phyloP scores from a whole-genome alignment of 2,329 filamentous ascomycete genomes.

The Ophiostoma sp. region DNA sequence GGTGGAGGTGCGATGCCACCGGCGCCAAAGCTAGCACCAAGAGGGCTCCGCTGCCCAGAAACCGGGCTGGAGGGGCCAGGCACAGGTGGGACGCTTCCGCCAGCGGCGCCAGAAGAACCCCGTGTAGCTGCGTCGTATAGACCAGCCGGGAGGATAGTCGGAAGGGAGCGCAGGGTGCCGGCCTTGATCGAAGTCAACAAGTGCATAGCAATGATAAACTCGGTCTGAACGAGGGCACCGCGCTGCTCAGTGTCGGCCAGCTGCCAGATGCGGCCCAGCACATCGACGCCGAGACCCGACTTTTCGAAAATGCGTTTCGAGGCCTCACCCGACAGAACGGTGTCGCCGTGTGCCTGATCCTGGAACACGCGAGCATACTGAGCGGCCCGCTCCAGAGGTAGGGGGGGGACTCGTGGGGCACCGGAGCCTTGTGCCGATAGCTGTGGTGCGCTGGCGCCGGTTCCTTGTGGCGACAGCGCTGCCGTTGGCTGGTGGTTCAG shows the following conservation, averaged over 20 bases:
- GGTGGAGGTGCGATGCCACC: constrained; percentile 41
- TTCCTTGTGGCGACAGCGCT: constrained; percentile 50
- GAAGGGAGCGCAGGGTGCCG: constrained; percentile 71
- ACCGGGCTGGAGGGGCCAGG: constrained; percentile 34
- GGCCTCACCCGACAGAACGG: constrained; percentile 71
- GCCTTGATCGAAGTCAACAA: constrained; percentile 87
- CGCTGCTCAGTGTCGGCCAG: constrained; percentile 90
- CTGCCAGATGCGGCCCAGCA: constrained; percentile 92
- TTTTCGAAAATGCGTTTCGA: constrained; percentile 95
- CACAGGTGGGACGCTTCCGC: constrained; percentile 2
- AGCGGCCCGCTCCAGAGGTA: constrained; percentile 80
- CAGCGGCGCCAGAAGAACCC: constrained; percentile 37
- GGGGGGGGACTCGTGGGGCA: constrained; percentile 72
- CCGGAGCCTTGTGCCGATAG: constrained; percentile 33
- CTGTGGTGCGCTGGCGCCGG: constrained; percentile 36
- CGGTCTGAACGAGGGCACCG: constrained; percentile 76
- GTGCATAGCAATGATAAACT: constrained; percentile 99
- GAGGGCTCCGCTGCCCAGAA: constrained; percentile 45
- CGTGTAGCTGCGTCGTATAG: constrained; percentile 87
- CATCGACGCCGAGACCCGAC: constrained; percentile 81
- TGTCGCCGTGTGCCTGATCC: constrained; percentile 70
- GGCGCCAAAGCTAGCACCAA: constrained; percentile 28
- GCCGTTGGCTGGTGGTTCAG: constrained; percentile 31
- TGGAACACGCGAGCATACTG: constrained; percentile 91
- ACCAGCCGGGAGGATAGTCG: constrained; percentile 72